A percentile compares a stretch with the other conserved stretches of the same genome.
Evolutionary conservation across 768 basidiomycete species (phyloP).

Genomic region (Mycena indigotica): DNA sequence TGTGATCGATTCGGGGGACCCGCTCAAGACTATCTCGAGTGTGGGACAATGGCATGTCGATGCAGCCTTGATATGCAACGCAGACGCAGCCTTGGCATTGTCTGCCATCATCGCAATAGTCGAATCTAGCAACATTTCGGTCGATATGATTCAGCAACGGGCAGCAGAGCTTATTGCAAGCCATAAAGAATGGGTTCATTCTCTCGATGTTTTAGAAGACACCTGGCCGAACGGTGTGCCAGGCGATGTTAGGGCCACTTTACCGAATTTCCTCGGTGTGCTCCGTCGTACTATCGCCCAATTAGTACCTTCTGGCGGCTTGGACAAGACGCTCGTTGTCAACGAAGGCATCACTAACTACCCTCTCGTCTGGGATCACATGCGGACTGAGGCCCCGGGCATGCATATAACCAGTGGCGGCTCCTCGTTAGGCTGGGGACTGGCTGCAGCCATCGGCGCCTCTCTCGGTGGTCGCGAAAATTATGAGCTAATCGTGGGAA

Average conservation of each 20-base stretch:
- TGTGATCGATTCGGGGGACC: slow-evolving; percentile 63
- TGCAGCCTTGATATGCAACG: slow-evolving; percentile 60
- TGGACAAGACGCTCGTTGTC: slow-evolving; percentile 44
- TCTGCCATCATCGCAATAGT: slow-evolving; percentile 47
- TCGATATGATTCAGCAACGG: slow-evolving; percentile 17
- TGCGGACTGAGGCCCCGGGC: slow-evolving; percentile 54
- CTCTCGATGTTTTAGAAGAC: slow-evolving; percentile 35
- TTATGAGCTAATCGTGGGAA: slow-evolving; percentile 56
- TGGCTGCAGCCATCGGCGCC: slow-evolving; percentile 67
- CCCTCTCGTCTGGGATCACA: slow-evolving; percentile 56
- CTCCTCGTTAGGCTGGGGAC: slow-evolving; percentile 67
- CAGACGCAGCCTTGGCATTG: slow-evolving; percentile 56
- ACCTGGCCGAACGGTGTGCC: slow-evolving; percentile 18
- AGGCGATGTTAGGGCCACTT: slow-evolving; percentile 32
- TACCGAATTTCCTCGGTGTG: slow-evolving; percentile 51
- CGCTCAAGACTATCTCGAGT: slow-evolving; percentile 46
- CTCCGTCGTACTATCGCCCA: slow-evolving; percentile 46
- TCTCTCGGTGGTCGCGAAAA: slow-evolving; percentile 39
- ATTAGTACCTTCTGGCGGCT: slow-evolving; percentile 41
- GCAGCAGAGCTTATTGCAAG: slow-evolving; percentile 21
- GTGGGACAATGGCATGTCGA: slow-evolving; percentile 55
- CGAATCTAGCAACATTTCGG: slow-evolving; percentile 24
- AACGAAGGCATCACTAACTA: slow-evolving; percentile 69
- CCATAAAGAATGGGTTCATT: slow-evolving; percentile 30
- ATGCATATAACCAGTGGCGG: slow-evolving; percentile 60